Conservation (phyloP, 2,329 filamentous ascomycete species). For the Knoxdaviesia capensis region DNA sequence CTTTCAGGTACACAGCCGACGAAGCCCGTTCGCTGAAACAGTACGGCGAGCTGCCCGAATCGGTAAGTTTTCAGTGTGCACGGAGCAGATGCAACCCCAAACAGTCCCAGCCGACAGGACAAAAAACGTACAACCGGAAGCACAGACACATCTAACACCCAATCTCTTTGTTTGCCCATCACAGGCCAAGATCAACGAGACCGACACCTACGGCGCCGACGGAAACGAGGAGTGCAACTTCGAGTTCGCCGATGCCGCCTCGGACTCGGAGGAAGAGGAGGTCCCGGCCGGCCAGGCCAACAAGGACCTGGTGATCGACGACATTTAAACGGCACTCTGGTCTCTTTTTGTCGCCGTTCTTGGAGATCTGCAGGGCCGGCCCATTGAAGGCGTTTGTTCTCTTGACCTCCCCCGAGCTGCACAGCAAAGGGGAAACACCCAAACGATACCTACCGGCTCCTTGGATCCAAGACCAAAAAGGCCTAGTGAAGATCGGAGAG, state of each 20-base stretch:
- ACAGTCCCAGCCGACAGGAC: too few relatives aligned
- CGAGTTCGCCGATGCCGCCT: conserved; percentile 92
- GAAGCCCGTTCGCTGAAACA: conserved; percentile 90
- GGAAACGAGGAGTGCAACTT: conserved; percentile 93
- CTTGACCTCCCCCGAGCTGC: too few relatives aligned
- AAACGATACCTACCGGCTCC: too few relatives aligned
- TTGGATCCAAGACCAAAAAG: too few relatives aligned
- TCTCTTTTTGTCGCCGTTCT: not conserved
- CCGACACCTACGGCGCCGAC: conserved; percentile 79
- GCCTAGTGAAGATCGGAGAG: too few relatives aligned
- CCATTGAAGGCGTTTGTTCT: too few relatives aligned
- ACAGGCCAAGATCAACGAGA: conserved; percentile 96
- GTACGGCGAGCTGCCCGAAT: conserved; percentile 92
- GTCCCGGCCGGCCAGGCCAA: conserved; percentile 27
- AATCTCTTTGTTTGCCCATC: not conserved
- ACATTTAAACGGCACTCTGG: conserved; percentile 45
- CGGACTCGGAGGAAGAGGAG: conserved; percentile 29
- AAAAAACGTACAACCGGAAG: too few relatives aligned
- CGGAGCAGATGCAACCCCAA: too few relatives aligned
- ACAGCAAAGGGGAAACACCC: too few relatives aligned
- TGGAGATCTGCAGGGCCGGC: too few relatives aligned
- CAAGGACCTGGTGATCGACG: conserved; percentile 57
- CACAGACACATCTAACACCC: not conserved
- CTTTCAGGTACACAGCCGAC: conserved; percentile 53
- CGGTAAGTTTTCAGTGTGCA: conserved; percentile 10